Percentiles rank a stretch among this genome's conserved stretches.
phyloP scores from a whole-genome alignment of 208 protist species.

The Blastocrithidia nonstop region DNA sequence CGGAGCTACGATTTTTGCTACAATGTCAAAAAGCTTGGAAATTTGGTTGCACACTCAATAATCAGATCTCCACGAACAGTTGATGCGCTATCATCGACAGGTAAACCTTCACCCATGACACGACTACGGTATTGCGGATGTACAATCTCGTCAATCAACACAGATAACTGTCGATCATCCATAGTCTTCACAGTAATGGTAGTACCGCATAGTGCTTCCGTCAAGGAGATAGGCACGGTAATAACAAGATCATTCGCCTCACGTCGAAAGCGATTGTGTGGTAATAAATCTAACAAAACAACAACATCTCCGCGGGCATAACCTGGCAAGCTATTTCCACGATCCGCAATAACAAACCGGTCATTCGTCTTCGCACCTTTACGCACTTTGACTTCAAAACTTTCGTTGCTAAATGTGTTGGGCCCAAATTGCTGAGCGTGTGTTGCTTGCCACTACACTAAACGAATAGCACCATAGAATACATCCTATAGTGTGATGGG shows the following conservation, averaged over 20 bases:
- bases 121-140: conserved; percentile 59
- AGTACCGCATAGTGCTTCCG: conserved; percentile 75
- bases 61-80: conserved; percentile 53
- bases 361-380: conserved; percentile 60
- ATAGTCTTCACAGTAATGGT: conserved; percentile 67
- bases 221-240: conserved; percentile 38
- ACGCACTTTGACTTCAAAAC: conserved; percentile 46
- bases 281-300: conserved; percentile 39
- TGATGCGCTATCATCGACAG: conserved; percentile 8
- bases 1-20: conserved; percentile 79
- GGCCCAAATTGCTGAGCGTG: conserved; percentile 10
- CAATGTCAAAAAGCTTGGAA: conserved; percentile 68
- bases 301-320: conserved; percentile 59
- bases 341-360: conserved; percentile 33
- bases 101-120: conserved; percentile 57
- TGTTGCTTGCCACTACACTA: conserved; percentile 32
- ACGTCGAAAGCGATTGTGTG: conserved; percentile 61
- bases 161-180: conserved; percentile 52
- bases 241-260: conserved; percentile 73
- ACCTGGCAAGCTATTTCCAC: conserved; percentile 39
- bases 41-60: conserved; percentile 64
- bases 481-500: conserved; percentile 71
- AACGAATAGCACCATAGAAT: conserved; percentile 66
- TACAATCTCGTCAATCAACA: conserved; percentile 80
- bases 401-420: conserved; percentile 11